Evolutionary conservation across 139 green algal genomes (phyloP), one percentile per base, ranked within the genome.

Genomic region (Nannochloris sp.): DNA sequence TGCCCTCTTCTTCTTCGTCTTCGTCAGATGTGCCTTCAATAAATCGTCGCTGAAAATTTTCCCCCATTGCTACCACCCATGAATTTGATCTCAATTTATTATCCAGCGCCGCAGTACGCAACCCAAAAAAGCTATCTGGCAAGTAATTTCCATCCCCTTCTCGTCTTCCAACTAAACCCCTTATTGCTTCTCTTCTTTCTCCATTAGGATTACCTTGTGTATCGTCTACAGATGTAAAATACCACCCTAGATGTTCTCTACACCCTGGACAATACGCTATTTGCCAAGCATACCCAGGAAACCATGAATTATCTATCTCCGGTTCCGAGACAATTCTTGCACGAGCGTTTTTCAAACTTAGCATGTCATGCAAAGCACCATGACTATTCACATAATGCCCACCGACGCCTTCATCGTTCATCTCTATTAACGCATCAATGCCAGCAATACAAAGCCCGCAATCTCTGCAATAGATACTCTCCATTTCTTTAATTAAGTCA

Each of bases 261-360:
- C 59, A 65, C 15, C 13, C 23, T 34, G 14, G 23, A 35, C 59
- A 65, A 53, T 29, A 19, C 27, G 29, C 33, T n/a, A 57, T 54
- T 25, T 65, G 59, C 59, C 59, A 65, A 35, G 25, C 27, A 27
- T 65, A 65, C 12, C 33, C 59, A 25, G n/a, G 15, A 48, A 65
- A 54, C 59, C 59, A 65, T 10, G 14, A 33, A 12, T 54, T 6
- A 14, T 53, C 59, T 39, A n/a, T 14, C 23, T 35, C 27, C 27
- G 10, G 59, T 53, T 13, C n/a, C 5, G n/a, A 13, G 4, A 46
- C 34, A 36, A 25, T n/a, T 54, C 12, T 13, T n/a, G 14, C 32
- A 39, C 35, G 25, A 36, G 24, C 59, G 14, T 23, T 39, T 7
- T n/a, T 5, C 15, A 55, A 30, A 4, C 24, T 56, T 9, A 65